Base-by-base conservation (phyloP, 176 grass and related monocot species). In the Phragmites australis region DNA sequence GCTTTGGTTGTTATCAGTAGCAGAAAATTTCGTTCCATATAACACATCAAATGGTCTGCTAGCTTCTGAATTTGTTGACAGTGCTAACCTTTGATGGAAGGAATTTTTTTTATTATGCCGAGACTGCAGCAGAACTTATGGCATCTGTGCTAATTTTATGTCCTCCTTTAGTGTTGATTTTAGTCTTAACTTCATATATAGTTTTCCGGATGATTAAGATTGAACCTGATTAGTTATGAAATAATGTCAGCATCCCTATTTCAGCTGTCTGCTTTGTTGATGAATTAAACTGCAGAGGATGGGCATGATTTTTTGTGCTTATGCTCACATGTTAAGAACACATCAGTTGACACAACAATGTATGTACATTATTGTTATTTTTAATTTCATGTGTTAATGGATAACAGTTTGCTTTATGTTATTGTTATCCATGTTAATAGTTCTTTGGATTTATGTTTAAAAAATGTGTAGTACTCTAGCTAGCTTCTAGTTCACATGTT, bases 21-120 rank as follows among this genome's bases (percentile, higher is more conserved):
- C 26, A 61, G 7, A 7, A 77, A 23, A 14, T n/a, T 59, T 37
- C 15, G 15, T 53, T 80, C 49, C 23, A 51, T 75, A 17, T 52
- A 45, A 50, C 59, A 52, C 41, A 75, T 74, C n/a, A 2, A 60
- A 67, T 34, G 14, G 50, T 75, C 18, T 64, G 8, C 74, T 79
- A 72, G 9, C 70, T 83, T 79, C 50, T 74, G 75, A 79, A 50
- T 84, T 67, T 78, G 39, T 79, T 49, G 12, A 22, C 37, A n/a
- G 5, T 61, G 8, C 40, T 40, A 68, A 46, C 27, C 27, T 71
- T 78, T 83, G n/a, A n/a, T n/a, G n/a, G n/a, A n/a, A n/a, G n/a
- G n/a, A n/a, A n/a, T n/a, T n/a, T n/a, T n/a, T n/a, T n/a, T n/a
- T n/a, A n/a, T n/a, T n/a, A n/a, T n/a, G n/a, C n/a, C n/a, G n/a